Percentiles rank a stretch among this genome's conserved stretches.
Conservation (phyloP, 2,329 filamentous ascomycete genomes). For the Cylindrodendrum hubeiense region DNA sequence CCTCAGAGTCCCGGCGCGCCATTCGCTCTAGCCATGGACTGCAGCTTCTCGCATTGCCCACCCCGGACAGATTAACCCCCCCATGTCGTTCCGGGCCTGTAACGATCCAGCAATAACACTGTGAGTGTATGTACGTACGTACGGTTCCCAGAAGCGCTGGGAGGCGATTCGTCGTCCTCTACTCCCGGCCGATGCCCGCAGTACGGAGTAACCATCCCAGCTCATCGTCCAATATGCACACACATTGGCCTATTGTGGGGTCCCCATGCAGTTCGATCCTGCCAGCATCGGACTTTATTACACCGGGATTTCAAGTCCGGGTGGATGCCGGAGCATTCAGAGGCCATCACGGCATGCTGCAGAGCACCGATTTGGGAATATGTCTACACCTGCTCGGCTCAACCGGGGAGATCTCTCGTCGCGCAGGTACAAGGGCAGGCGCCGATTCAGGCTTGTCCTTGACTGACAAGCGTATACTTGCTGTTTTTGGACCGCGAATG, state of each 20-base stretch:
- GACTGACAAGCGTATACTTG: neutral
- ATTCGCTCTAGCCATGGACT: slow-evolving; percentile 28
- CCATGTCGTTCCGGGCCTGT: slow-evolving; percentile 16
- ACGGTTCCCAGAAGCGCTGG: slow-evolving; percentile 9
- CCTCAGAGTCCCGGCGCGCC: slow-evolving; percentile 26
- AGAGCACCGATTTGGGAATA: neutral
- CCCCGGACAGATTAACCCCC: neutral
- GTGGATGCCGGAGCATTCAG: slow-evolving; percentile 3
- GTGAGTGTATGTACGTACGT: neutral
- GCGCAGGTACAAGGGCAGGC: neutral
- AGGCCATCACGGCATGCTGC: slow-evolving; percentile 1
- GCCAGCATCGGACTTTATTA: slow-evolving; percentile 21
- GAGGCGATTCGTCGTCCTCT: slow-evolving; percentile 8
- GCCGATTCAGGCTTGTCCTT: neutral
- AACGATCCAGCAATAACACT: slow-evolving; percentile 9
- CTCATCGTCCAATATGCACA: slow-evolving; percentile 6
- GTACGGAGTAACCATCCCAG: slow-evolving; percentile 6
- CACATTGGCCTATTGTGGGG: slow-evolving; percentile 17
- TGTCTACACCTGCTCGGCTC: neutral
- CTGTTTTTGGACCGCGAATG: neutral
- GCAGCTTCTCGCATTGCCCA: slow-evolving; percentile 19
- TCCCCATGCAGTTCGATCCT: slow-evolving; percentile 16
- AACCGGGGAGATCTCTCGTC: slow-evolving; percentile 6
- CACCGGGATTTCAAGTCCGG: slow-evolving; percentile 23
- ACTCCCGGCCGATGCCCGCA: slow-evolving; percentile 8